These are phyloP conservation scores for Corylus avellana DNA, from an alignment of 306 rosid genomes.

Conservation along the genomic window DNA sequence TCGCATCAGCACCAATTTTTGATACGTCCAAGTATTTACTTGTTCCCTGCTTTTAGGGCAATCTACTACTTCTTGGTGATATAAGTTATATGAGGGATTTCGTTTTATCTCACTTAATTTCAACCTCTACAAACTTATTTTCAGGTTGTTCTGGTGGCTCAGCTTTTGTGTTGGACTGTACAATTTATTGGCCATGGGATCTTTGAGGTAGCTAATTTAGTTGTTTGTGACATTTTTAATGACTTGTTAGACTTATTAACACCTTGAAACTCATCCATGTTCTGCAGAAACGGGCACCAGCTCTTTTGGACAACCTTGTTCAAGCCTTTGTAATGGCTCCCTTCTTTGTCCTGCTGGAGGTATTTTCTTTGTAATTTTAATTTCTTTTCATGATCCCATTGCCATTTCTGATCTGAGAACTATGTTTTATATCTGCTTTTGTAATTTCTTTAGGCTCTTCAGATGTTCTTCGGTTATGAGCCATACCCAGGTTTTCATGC, in stretches of 20 bases:
- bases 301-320: constrained; percentile 73
- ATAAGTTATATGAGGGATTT: background rate
- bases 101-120: constrained; percentile 6
- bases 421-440: background rate
- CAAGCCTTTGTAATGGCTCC: constrained; percentile 91
- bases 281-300: constrained; percentile 75
- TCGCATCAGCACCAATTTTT: background rate
- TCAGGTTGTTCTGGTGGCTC: constrained; percentile 74
- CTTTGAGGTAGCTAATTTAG: constrained; percentile 56
- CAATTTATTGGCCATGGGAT: constrained; percentile 84
- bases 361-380: constrained; percentile 19
- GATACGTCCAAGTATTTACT: background rate
- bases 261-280: background rate
- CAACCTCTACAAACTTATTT: constrained; percentile 12
- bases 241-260: constrained; percentile 5
- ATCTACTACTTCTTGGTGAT: background rate
- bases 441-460: constrained; percentile 56
- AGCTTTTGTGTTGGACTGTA: constrained; percentile 72
- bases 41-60: background rate
- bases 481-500: constrained; percentile 75
- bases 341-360: constrained; percentile 91
- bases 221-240: constrained; percentile 3
- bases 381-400: background rate
- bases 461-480: constrained; percentile 55
- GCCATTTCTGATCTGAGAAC: constrained; percentile 12